phyloP scores from a whole-genome alignment of 192 early-diverging fungal genomes.

The Coemansia sp. region DNA sequence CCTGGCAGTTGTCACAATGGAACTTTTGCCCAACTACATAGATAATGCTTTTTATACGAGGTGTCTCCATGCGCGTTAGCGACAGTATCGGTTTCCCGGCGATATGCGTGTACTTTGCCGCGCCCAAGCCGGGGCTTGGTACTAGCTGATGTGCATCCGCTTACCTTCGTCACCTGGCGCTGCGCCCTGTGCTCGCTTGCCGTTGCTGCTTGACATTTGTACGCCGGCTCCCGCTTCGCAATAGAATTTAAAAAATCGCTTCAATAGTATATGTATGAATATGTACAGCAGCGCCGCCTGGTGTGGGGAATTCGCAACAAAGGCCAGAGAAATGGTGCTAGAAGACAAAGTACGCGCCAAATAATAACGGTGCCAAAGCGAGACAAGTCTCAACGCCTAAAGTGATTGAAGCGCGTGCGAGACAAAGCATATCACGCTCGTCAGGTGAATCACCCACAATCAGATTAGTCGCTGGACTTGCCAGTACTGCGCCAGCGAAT shows the following conservation, averaged over 20 bases:
- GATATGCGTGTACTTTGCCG: no score
- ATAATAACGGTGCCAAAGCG: not conserved
- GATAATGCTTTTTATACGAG: not conserved
- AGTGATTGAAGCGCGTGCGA: not conserved
- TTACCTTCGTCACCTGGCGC: conserved; percentile 44
- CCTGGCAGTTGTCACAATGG: conserved; percentile 87
- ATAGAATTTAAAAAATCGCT: conserved; percentile 2
- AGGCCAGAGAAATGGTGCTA: not conserved
- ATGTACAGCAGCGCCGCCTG: conserved; percentile 3
- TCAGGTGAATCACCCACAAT: not conserved
- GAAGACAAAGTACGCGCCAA: not conserved
- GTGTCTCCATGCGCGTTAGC: not conserved
- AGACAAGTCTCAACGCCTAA: not conserved
- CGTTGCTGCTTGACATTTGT: conserved; percentile 9
- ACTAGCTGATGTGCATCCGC: not conserved
- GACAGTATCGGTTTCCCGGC: not conserved
- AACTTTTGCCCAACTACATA: conserved; percentile 54
- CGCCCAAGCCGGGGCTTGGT: not conserved
- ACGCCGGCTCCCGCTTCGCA: no score
- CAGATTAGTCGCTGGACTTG: not conserved
- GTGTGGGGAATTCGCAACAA: not conserved
- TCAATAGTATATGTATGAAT: not conserved
- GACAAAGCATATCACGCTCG: not conserved
- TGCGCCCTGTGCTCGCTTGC: conserved; percentile 16
- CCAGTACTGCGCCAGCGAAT: not conserved